phyloP scores from a whole-genome alignment of 78 protist species.

The Monocercomonoides exilis region DNA sequence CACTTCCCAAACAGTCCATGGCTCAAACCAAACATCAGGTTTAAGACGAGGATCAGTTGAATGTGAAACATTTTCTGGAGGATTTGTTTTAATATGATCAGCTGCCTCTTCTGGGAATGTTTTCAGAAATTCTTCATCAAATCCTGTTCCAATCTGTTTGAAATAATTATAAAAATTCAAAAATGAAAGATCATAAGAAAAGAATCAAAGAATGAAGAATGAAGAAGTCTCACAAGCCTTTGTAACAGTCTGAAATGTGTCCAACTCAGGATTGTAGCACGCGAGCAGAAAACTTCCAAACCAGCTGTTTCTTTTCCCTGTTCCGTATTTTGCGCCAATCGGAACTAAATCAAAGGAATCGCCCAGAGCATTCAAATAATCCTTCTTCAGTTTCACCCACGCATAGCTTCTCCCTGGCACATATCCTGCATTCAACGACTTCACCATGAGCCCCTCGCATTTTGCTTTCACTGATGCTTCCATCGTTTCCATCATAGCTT shows the following conservation, averaged over 20 bases:
- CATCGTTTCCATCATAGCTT: constrained; percentile 31
- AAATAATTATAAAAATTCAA: too few relatives aligned
- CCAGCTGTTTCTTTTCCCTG: constrained; percentile 89
- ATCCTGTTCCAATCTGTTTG: constrained; percentile 71
- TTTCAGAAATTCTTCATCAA: constrained; percentile 63
- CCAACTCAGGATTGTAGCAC: constrained; percentile 78
- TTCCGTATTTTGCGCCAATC: constrained; percentile 87
- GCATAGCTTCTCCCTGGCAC: background rate
- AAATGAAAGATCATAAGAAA: background rate
- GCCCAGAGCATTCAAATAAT: constrained; percentile 85
- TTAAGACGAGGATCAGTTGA: constrained; percentile 13
- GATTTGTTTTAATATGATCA: background rate
- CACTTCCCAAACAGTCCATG: constrained; percentile 85
- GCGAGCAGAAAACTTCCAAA: constrained; percentile 87
- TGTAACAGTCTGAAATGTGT: constrained; percentile 74
- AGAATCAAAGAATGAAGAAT: background rate
- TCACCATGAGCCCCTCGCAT: constrained; percentile 97
- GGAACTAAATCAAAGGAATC: constrained; percentile 93
- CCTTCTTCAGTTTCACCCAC: constrained; percentile 69
- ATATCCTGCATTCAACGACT: constrained; percentile 57
- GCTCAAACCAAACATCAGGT: constrained; percentile 85
- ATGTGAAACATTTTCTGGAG: background rate
- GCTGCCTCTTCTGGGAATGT: background rate
- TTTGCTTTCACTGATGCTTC: constrained; percentile 48
- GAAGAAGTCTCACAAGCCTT: constrained; percentile 36